Base-by-base conservation (phyloP, 306 rosid genomes). In the Trichosanthes cucumerina region DNA sequence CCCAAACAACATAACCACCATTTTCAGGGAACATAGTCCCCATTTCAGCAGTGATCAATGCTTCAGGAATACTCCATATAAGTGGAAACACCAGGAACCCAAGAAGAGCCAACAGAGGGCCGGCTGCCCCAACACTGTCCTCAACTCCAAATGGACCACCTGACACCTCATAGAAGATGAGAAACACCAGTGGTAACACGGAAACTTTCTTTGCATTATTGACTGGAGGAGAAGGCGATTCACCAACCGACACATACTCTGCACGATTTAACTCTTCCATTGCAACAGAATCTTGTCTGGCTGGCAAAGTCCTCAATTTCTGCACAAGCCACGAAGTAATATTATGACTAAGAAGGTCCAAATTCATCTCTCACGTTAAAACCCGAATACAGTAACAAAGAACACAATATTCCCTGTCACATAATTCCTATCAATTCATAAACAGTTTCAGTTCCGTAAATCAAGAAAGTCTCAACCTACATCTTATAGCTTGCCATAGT, bases 21-120 rank as follows among this genome's bases (percentile, higher is more conserved):
- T 91, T 92, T 81, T 92, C 97, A 3, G 98, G 97, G 82, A 94
- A 94, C 97, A 94, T 94, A 58, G 98, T 92, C 14, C 96, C 96
- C 97, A 94, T 90, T 73, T 94, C 98, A 7, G 97, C 97, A 21
- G 97, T 94, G 2, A 94, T 87, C 77, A 94, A 81, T 33, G 98
- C 98, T 59, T 94, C 98, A 0, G 98, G 98, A 73, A 95, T 73
- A 81, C 97, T 95, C 97, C 98, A 95, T 83, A 95, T 82, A 28
- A 95, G 76, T 65, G 98, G 97, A 75, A 95, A 91, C 76, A 95
- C 60, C 84, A 95, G 70, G 83, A 90, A 95, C 1, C 98, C 96
- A 5, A 88, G 54, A 49, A 95, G 90, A 52, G 97, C 96, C 59
- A 95, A 85, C 10, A 95, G 90, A 79, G 97, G 97, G 72, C 98